Percentiles rank a stretch among this genome's conserved stretches.
phyloP scores from a whole-genome alignment of 1,139 yeast genomes.

The Kluyveromyces sp. region DNA sequence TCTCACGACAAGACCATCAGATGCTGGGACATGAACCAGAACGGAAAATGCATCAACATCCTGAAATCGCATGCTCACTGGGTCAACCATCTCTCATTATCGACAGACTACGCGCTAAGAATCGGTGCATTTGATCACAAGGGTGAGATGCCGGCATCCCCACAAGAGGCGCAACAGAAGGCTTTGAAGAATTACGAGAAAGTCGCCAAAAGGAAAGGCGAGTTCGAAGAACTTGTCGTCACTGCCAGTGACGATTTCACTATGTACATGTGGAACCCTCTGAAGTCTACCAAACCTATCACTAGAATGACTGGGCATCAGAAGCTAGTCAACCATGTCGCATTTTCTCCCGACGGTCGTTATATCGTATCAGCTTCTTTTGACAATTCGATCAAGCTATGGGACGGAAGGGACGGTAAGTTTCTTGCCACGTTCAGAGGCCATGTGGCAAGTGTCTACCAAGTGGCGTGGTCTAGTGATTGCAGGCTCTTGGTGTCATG shows the following conservation, averaged over 20 bases:
- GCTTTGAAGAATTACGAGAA: slow-evolving; percentile 69
- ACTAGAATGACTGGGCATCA: slow-evolving; percentile 97
- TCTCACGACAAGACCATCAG: slow-evolving; percentile 93
- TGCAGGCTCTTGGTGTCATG: slow-evolving; percentile 85
- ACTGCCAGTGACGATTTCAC: slow-evolving; percentile 97
- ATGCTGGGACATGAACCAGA: slow-evolving; percentile 76
- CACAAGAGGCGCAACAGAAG: slow-evolving; percentile 50
- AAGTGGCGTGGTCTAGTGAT: slow-evolving; percentile 98
- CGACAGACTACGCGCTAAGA: slow-evolving; percentile 83
- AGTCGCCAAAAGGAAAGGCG: slow-evolving; percentile 67
- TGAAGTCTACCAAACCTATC: slow-evolving; percentile 70
- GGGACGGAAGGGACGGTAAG: slow-evolving; percentile 94
- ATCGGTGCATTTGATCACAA: slow-evolving; percentile 75
- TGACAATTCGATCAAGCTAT: slow-evolving; percentile 86
- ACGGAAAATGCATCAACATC: slow-evolving; percentile 71
- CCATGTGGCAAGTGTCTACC: slow-evolving; percentile 96
- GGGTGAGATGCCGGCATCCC: slow-evolving; percentile 42
- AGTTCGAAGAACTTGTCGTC: slow-evolving; percentile 69
- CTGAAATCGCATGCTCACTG: slow-evolving; percentile 92
- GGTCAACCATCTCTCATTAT: slow-evolving; percentile 89
- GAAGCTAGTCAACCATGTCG: slow-evolving; percentile 89
- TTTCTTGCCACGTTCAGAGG: slow-evolving; percentile 89
- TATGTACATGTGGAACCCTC: slow-evolving; percentile 95
- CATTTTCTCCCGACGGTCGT: slow-evolving; percentile 94
- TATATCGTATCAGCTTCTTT: slow-evolving; percentile 87